Conservation (phyloP, 257 asterid species). For the Solanum boliviense region DNA sequence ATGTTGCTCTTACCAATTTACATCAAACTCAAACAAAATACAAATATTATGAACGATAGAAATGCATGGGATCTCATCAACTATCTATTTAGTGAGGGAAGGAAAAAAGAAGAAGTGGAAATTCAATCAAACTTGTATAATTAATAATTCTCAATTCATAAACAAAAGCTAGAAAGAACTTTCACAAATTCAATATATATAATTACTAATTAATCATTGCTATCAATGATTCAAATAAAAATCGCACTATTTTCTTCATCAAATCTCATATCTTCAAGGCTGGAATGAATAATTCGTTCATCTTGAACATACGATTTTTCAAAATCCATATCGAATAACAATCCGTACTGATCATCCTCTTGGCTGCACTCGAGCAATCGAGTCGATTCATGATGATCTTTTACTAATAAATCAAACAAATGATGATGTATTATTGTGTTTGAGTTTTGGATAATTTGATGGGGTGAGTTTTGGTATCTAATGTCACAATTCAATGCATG, state of each 20-base stretch:
- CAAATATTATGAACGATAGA: neutral
- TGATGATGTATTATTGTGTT: neutral
- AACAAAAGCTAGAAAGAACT: neutral
- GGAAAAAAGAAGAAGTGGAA: neutral
- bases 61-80: neutral
- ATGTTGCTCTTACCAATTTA: neutral
- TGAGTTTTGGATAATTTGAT: slow-evolving; percentile 15
- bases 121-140: neutral
- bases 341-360: slow-evolving; percentile 21
- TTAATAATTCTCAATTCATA: neutral
- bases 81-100: neutral
- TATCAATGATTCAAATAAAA: slow-evolving; percentile 21
- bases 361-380: neutral
- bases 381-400: neutral
- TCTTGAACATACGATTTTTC: slow-evolving; percentile 9
- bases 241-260: slow-evolving; percentile 28
- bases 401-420: neutral
- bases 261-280: slow-evolving; percentile 17
- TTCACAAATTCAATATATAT: neutral
- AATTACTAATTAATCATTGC: neutral
- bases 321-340: slow-evolving; percentile 16
- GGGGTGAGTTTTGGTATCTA: slow-evolving; percentile 11
- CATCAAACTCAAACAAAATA: neutral
- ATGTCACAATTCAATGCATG: slow-evolving; percentile 18
- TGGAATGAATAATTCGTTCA: neutral